phyloP scores from a whole-genome alignment of 2,329 filamentous ascomycete species.

The Colletotrichum zoysiae region DNA sequence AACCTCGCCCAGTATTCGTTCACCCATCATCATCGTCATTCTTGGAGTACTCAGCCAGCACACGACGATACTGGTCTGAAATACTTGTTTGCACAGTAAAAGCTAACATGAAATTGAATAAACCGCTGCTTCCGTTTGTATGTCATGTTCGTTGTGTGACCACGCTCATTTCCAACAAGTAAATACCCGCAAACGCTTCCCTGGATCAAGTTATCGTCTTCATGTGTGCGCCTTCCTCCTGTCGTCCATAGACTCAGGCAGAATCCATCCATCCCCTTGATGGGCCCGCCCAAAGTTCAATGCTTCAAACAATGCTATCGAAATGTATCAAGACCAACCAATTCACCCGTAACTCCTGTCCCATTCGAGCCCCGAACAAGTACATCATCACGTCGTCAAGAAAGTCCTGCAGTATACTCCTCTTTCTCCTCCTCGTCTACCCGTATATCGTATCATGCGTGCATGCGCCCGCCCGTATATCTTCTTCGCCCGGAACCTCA shows the following conservation, averaged over 20 bases:
- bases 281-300: conserved; percentile 27
- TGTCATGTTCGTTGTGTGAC: neutral
- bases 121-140: neutral
- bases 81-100: neutral
- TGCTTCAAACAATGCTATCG: conserved; percentile 29
- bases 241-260: conserved; percentile 12
- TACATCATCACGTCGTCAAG: conserved; percentile 40
- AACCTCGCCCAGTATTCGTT: too few species aligned
- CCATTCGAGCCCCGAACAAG: conserved; percentile 34
- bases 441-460: conserved; percentile 38
- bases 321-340: conserved; percentile 28
- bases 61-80: neutral
- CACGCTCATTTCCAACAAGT: neutral
- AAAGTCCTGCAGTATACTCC: conserved; percentile 23
- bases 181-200: conserved; percentile 6
- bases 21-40: neutral
- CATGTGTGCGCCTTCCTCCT: conserved; percentile 9
- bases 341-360: conserved; percentile 29
- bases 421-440: conserved; percentile 24
- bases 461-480: neutral
- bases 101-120: too few species aligned
- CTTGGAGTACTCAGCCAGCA: too few species aligned
- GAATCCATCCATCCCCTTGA: conserved; percentile 15
- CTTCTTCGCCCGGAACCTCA: conserved; percentile 26
- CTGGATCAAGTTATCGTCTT: neutral